Percentiles rank a stretch among this genome's conserved stretches.
phyloP scores from a whole-genome alignment of 177 flowering plant species.

The Vitis hybrid region DNA sequence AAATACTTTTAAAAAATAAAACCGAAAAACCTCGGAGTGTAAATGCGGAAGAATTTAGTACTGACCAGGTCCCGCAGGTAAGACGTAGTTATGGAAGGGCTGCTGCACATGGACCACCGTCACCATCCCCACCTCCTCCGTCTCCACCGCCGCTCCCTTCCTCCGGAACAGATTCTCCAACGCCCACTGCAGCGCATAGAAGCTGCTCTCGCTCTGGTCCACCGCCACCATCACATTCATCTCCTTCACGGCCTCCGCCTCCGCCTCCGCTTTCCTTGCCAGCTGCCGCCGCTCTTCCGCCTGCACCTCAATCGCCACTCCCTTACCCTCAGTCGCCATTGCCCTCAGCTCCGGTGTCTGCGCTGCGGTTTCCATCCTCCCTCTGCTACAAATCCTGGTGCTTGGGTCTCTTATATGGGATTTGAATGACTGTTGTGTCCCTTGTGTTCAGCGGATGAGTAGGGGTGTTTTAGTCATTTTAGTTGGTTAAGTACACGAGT shows the following conservation, averaged over 20 bases:
- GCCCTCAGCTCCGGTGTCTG: background rate
- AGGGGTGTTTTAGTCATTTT: background rate
- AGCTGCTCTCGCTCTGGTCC: slow-evolving; percentile 64
- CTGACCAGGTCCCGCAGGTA: slow-evolving; percentile 66
- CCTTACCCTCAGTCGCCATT: slow-evolving; percentile 5
- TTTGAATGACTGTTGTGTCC: background rate
- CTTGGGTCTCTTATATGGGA: background rate
- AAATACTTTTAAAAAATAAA: no score
- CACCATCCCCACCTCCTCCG: slow-evolving; percentile 20
- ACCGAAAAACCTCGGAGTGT: no score
- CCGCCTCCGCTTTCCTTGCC: background rate
- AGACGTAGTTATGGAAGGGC: slow-evolving; percentile 46
- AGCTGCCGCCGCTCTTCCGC: background rate
- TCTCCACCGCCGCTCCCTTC: slow-evolving; percentile 1
- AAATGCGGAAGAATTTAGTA: background rate
- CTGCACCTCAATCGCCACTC: slow-evolving; percentile 2
- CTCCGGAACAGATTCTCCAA: slow-evolving; percentile 33
- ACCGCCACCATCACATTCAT: slow-evolving; percentile 57
- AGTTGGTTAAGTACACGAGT: background rate
- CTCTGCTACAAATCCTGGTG: background rate
- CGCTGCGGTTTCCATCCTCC: background rate
- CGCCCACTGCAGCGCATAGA: slow-evolving; percentile 62
- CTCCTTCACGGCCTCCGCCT: slow-evolving; percentile 11
- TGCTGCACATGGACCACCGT: slow-evolving; percentile 50
- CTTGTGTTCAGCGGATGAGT: background rate